Evolutionary conservation across 2,329 filamentous ascomycete species (phyloP), one percentile per base, ranked within the genome.

Genomic region (Penicillium sclerotiorum): DNA sequence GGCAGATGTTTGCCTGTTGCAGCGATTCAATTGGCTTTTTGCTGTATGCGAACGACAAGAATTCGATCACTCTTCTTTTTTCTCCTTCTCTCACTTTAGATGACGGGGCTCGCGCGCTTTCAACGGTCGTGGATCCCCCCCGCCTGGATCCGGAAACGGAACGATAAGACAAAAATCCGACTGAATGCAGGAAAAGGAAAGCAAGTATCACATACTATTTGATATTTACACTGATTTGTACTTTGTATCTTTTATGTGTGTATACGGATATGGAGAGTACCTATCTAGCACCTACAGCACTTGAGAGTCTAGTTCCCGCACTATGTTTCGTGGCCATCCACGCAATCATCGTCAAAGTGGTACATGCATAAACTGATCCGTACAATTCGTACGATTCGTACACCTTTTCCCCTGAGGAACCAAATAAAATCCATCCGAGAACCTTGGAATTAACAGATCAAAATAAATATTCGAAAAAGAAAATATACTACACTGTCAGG

Each of bases 141-240:
- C 62, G 56, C 62, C 65, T 68, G 57, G 52, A 66, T 59, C 66
- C 67, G 66, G 65, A 68, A 67, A 64, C 65, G 64, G 64, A 55
- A 55, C 54, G 59, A 66, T 60, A 60, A 64, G 61, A 47, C 13
- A 15, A n/a, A 15, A 28, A 28, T 32, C 12, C 18, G 9, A 41
- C 45, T 52, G 54, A 49, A 57, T 57, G 52, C 54, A 48, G 53
- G n/a, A n/a, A n/a, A 27, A 27, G 11, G 6, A 13, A n/a, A 22
- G 18, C 8, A 12, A 12, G 20, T 21, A 9, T 17, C 20, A 38
- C 13, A 15, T 15, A 5, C 21, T 40, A 38, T 11, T 21, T 18
- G 7, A 27, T 27, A 7, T 28, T 8, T 28, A 28, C 25, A 9
- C 25, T 8, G 3, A 28, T 28, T 9, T 28, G 3, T 9, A 28